Evolutionary conservation across 208 protist species (phyloP).

Genomic region (Porcisia deanei): DNA sequence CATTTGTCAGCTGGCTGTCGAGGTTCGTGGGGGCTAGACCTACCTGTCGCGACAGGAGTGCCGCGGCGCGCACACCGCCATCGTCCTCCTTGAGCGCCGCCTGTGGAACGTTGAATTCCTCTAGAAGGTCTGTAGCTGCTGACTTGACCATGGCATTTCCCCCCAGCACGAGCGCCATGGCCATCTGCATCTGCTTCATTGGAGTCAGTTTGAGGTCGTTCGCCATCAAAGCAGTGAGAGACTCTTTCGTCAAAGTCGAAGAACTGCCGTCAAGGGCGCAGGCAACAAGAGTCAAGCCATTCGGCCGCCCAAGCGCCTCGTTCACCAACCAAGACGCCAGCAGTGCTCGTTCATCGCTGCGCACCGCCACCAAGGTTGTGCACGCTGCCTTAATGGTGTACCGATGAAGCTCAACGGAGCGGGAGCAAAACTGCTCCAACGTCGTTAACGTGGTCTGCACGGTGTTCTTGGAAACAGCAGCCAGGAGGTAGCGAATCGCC

Average conservation of each 20-base stretch:
- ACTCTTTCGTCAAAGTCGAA: constrained; percentile 47
- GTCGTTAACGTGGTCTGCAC: constrained; percentile 70
- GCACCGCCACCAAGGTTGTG: constrained; percentile 33
- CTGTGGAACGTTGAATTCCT: constrained; percentile 53
- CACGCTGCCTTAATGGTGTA: constrained; percentile 53
- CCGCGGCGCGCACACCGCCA: constrained; percentile 42
- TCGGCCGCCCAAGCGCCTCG: constrained; percentile 61
- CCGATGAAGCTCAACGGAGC: constrained; percentile 57
- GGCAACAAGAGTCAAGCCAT: constrained; percentile 63
- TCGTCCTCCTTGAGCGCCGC: constrained; percentile 63
- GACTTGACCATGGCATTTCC: constrained; percentile 49
- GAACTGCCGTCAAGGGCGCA: constrained; percentile 47
- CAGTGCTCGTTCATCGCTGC: constrained; percentile 38
- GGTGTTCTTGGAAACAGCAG: constrained; percentile 70
- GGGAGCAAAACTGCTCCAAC: constrained; percentile 65
- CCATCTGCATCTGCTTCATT: constrained; percentile 75
- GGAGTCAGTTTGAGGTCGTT: constrained; percentile 66
- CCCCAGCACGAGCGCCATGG: constrained; percentile 64
- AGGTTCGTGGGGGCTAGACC: constrained; percentile 38
- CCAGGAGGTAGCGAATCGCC: constrained; percentile 71
- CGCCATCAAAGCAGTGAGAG: constrained; percentile 55
- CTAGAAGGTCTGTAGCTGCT: constrained; percentile 61
- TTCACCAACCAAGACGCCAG: constrained; percentile 63
- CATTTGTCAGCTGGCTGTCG: constrained; percentile 49
- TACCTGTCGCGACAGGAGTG: constrained; percentile 71